Conservation (phyloP, 768 basidiomycete species). For the Mycena crocata region DNA sequence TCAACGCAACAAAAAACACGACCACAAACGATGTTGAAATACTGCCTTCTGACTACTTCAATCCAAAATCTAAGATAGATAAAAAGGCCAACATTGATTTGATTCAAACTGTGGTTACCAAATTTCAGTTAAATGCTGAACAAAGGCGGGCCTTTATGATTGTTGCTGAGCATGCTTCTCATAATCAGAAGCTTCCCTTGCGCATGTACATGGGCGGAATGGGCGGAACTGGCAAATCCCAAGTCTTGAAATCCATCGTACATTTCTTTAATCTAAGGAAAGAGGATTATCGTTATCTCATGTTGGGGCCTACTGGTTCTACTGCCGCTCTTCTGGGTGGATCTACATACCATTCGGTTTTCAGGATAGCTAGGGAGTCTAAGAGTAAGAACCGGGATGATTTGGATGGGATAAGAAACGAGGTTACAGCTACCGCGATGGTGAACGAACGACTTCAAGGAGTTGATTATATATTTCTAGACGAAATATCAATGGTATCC, state of each 20-base stretch:
- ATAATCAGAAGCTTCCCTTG: conserved; percentile 22
- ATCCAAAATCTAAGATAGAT: background rate
- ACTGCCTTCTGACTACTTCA: background rate
- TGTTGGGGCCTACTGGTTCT: conserved; percentile 47
- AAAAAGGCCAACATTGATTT: background rate
- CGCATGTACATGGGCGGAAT: conserved; percentile 48
- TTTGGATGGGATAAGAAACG: conserved; percentile 2
- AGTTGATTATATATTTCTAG: conserved; percentile 23
- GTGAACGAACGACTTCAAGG: conserved; percentile 15
- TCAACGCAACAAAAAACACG: background rate
- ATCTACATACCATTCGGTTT: conserved; percentile 41
- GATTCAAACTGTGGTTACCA: background rate
- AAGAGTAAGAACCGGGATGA: background rate
- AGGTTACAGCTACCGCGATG: background rate
- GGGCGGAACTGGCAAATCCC: conserved; percentile 47
- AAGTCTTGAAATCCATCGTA: conserved; percentile 41
- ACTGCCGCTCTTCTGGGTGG: conserved; percentile 46
- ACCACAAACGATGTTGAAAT: background rate
- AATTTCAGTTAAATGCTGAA: conserved; percentile 40
- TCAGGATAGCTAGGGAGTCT: background rate
- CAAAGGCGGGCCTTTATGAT: conserved; percentile 47
- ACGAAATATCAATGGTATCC: conserved; percentile 48
- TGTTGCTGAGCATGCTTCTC: conserved; percentile 37
- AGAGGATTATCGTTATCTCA: conserved; percentile 35
- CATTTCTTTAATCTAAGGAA: conserved; percentile 34